Evolutionary conservation across 176 grass and related monocot genomes (phyloP).

Genomic region (Pharus latifolius): DNA sequence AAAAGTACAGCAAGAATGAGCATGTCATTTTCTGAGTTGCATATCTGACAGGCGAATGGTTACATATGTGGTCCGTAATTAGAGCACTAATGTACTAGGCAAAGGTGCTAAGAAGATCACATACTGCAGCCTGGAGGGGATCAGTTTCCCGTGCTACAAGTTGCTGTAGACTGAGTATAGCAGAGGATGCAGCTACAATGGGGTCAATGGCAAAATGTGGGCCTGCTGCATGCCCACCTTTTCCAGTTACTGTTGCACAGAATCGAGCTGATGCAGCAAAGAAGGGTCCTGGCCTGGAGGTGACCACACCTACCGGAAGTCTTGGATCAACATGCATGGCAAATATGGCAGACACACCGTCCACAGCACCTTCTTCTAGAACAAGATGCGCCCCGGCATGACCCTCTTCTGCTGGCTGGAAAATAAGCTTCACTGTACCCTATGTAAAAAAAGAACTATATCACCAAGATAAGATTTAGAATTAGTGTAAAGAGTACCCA

Average conservation of each 20-base stretch:
- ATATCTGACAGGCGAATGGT: neutral
- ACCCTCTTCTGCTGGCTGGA: constrained; percentile 56
- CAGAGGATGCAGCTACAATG: constrained; percentile 33
- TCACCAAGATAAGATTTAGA: neutral
- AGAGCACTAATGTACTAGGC: neutral
- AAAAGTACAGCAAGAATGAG: neutral
- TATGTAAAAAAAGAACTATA: neutral
- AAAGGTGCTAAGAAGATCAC: neutral
- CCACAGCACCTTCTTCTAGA: constrained; percentile 27
- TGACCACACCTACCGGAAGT: neutral
- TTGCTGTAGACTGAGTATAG: constrained; percentile 46
- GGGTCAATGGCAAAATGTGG: constrained; percentile 46
- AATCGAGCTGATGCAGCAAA: constrained; percentile 27
- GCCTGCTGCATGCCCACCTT: constrained; percentile 46
- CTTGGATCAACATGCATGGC: constrained; percentile 24
- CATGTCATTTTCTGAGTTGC: neutral
- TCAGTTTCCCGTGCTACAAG: constrained; percentile 45
- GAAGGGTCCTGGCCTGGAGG: constrained; percentile 28
- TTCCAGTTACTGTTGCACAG: constrained; percentile 12
- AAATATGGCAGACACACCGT: constrained; percentile 24
- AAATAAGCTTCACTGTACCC: constrained; percentile 57
- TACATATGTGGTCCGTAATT: neutral
- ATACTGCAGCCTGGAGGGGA: constrained; percentile 54
- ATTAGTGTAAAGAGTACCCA: too few species aligned
- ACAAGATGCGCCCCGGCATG: constrained; percentile 37